These are phyloP conservation scores for Cladosporium sp. DNA, from an alignment of 2,329 filamentous ascomycete species.

Conservation along the genomic window DNA sequence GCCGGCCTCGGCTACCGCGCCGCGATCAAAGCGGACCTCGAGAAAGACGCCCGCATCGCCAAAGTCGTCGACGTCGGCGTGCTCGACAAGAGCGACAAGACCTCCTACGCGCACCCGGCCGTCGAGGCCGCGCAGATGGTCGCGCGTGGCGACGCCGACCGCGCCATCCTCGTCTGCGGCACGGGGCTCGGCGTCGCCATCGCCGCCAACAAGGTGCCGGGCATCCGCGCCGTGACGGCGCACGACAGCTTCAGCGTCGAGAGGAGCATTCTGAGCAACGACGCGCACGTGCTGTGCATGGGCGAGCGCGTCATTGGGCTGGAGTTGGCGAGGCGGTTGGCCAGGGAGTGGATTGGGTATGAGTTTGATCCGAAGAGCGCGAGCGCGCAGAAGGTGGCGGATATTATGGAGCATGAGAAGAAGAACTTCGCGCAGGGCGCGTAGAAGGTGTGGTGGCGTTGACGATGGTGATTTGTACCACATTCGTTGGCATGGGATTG, in stretches of 20 bases:
- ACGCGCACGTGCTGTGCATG: conserved; percentile 82
- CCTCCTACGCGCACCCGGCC: conserved; percentile 73
- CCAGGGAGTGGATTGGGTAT: conserved; percentile 78
- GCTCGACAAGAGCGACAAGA: conserved; percentile 60
- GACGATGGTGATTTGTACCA: no score
- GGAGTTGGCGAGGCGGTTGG: conserved; percentile 70
- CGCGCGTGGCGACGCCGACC: conserved; percentile 60
- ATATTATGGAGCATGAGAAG: conserved; percentile 44
- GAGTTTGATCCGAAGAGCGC: conserved; percentile 64
- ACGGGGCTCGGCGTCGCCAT: conserved; percentile 85
- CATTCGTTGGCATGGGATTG: no score
- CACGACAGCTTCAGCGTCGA: conserved; percentile 83
- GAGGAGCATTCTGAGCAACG: conserved; percentile 72
- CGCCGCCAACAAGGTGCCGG: conserved; percentile 79
- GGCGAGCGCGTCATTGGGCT: conserved; percentile 77
- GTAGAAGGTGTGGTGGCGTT: not conserved
- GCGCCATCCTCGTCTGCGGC: conserved; percentile 76
- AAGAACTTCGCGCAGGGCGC: conserved; percentile 26
- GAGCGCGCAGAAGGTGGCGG: conserved; percentile 51
- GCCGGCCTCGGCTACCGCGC: conserved; percentile 75
- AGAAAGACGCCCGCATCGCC: conserved; percentile 59
- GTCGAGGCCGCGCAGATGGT: conserved; percentile 64
- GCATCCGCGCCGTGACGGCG: conserved; percentile 79
- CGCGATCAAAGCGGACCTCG: conserved; percentile 66
- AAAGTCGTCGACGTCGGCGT: conserved; percentile 71